phyloP scores from a whole-genome alignment of 176 grass and related monocot genomes.

The Oryza rufipogon region DNA sequence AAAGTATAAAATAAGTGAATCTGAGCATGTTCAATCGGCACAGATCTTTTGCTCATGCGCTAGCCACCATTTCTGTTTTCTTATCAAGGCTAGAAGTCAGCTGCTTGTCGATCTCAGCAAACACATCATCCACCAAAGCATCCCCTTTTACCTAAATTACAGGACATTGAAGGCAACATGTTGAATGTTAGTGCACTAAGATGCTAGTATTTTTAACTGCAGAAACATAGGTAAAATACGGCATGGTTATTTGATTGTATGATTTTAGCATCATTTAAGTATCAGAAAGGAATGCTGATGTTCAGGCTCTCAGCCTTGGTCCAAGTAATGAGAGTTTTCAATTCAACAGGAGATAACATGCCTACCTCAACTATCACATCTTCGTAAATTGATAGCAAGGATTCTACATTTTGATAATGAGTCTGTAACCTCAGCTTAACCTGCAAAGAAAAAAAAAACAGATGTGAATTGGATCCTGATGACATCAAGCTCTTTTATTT shows the following conservation, averaged over 20 bases:
- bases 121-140: conserved; percentile 57
- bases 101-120: conserved; percentile 70
- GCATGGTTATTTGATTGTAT: neutral
- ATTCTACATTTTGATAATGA: conserved; percentile 89
- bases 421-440: conserved; percentile 90
- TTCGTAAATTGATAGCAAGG: conserved; percentile 77
- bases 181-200: neutral
- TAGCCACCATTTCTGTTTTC: conserved; percentile 50
- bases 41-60: conserved; percentile 5
- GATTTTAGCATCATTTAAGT: neutral
- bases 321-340: neutral
- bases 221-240: conserved; percentile 8
- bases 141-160: conserved; percentile 67
- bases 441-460: conserved; percentile 41
- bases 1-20: neutral
- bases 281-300: conserved; percentile 2
- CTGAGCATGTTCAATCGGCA: neutral
- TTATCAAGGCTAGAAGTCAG: conserved; percentile 57
- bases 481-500: neutral
- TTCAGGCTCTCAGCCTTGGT: neutral
- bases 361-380: conserved; percentile 64
- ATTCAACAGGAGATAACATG: conserved; percentile 9
- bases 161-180: neutral
- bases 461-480: conserved; percentile 17
- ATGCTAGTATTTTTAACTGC: neutral